These are phyloP conservation scores for Kluyveromyces aestuarii DNA, from an alignment of 805 yeast species.

Conservation along the genomic window DNA sequence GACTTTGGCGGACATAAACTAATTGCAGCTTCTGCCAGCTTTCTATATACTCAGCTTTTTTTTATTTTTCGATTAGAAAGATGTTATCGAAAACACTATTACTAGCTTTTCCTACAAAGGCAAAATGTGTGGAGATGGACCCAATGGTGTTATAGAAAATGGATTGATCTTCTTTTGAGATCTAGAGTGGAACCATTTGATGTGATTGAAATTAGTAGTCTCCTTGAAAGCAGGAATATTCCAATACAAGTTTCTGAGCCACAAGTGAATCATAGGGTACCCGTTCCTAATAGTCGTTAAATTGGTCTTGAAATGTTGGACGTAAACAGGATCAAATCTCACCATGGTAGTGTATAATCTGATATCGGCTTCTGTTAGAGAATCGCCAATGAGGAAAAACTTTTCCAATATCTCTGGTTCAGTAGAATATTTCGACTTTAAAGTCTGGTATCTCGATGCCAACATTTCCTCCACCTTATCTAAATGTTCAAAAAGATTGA, in stretches of 20 bases:
- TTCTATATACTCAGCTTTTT: too few relatives aligned
- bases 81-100: too few relatives aligned
- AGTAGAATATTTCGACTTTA: constrained; percentile 12
- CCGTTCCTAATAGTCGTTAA: constrained; percentile 68
- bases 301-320: constrained; percentile 93
- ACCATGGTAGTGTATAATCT: constrained; percentile 80
- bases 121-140: constrained; percentile 73
- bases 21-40: too few relatives aligned
- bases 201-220: constrained; percentile 83
- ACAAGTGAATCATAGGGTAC: constrained; percentile 68
- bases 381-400: constrained; percentile 49
- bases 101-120: constrained; percentile 29
- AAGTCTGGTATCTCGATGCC: constrained; percentile 31
- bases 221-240: constrained; percentile 55
- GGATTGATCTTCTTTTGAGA: constrained; percentile 80
- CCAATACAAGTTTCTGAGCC: constrained; percentile 86
- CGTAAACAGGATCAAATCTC: constrained; percentile 89
- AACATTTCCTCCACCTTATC: constrained; percentile 63
- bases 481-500: constrained; percentile 52
- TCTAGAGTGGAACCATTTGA: constrained; percentile 84
- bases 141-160: constrained; percentile 72
- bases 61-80: too few relatives aligned
- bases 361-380: constrained; percentile 83
- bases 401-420: constrained; percentile 12
- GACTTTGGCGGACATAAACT: too few relatives aligned